Percentiles rank a stretch among this genome's conserved stretches.
phyloP scores from a whole-genome alignment of 768 basidiomycete species.

The Strobilomyces confusus region DNA sequence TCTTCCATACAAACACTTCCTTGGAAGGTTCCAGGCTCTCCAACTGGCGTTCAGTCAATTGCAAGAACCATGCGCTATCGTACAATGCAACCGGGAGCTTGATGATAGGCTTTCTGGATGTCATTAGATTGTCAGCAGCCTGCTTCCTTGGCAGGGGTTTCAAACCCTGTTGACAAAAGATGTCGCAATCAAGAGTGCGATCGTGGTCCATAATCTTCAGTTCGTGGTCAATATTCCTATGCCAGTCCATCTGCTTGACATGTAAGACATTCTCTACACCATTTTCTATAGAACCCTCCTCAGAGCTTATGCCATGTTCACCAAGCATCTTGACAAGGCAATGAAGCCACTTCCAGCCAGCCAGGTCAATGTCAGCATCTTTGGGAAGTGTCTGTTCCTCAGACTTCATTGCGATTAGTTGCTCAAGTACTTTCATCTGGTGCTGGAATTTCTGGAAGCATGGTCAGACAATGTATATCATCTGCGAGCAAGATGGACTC shows the following conservation, averaged over 20 bases:
- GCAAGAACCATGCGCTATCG: background rate
- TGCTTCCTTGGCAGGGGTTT: background rate
- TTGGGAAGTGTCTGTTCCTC: background rate
- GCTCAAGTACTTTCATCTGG: background rate
- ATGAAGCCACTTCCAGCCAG: background rate
- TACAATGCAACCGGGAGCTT: background rate
- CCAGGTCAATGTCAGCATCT: background rate
- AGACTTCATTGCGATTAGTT: background rate
- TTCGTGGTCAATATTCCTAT: background rate
- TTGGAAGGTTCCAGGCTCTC: background rate
- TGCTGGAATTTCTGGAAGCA: background rate
- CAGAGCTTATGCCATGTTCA: background rate
- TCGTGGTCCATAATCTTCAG: background rate
- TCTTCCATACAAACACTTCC: background rate
- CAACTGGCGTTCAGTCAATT: background rate
- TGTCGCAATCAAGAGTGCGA: background rate
- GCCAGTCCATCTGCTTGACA: background rate
- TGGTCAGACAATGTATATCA: background rate
- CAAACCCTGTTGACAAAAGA: background rate
- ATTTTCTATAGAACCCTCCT: background rate
- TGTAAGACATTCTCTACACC: background rate
- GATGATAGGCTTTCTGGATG: background rate
- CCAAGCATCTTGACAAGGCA: background rate
- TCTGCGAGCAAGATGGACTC: background rate
- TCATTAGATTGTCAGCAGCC: background rate